A percentile compares a stretch with the other conserved stretches of the same genome.
phyloP scores from a whole-genome alignment of 140 eudicot species.

The Ambrosia hybrid region DNA sequence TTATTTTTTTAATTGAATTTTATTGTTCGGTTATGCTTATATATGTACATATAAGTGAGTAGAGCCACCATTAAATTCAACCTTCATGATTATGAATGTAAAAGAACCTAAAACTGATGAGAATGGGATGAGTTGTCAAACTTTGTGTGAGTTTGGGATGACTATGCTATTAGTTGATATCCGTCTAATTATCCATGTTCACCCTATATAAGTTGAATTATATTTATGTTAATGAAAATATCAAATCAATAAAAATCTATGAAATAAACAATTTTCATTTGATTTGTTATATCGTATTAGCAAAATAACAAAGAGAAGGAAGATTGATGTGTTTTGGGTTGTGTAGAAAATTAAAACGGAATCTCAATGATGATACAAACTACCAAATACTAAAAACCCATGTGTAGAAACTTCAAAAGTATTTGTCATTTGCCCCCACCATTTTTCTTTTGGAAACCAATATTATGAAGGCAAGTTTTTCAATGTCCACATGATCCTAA shows the following conservation, averaged over 20 bases:
- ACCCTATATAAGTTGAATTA: neutral
- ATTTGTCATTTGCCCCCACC: constrained; percentile 44
- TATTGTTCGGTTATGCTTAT: neutral
- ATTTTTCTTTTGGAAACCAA: constrained; percentile 40
- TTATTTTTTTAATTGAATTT: neutral
- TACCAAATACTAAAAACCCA: constrained; percentile 33
- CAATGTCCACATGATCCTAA: constrained; percentile 45
- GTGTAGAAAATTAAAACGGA: constrained; percentile 30
- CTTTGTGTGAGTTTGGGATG: too few relatives aligned
- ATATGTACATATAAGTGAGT: neutral
- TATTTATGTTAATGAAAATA: neutral
- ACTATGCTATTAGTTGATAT: neutral
- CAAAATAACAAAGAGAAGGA: constrained; percentile 14
- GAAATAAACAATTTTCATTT: neutral
- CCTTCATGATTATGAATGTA: neutral
- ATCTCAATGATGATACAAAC: constrained; percentile 48
- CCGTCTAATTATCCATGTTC: neutral
- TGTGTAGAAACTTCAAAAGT: constrained; percentile 31
- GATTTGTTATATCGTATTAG: neutral
- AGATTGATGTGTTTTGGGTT: constrained; percentile 28
- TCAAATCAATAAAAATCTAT: neutral
- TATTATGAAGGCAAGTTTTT: constrained; percentile 17
- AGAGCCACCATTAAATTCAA: neutral
- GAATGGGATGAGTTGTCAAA: too few relatives aligned
- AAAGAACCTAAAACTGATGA: too few relatives aligned